Base-by-base conservation (phyloP, 75 land plant genomes). In the Selaginella tamariscina region DNA sequence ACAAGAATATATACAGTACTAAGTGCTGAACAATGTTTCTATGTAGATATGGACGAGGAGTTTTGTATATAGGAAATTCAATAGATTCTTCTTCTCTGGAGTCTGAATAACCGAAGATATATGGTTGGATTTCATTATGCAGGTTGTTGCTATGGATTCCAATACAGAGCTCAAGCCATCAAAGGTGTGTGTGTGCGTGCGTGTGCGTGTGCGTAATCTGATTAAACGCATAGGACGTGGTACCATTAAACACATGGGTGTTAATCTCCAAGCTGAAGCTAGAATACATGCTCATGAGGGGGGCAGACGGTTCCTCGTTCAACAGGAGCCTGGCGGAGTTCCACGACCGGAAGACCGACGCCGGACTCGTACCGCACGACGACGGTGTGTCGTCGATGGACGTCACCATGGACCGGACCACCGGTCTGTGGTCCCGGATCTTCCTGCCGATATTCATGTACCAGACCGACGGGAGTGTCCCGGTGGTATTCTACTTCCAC, bases 201-300 rank as follows among this genome's bases (percentile, higher is more conserved):
- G n/a, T n/a, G n/a, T n/a, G n/a, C n/a, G n/a, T n/a, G n/a, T n/a
- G n/a, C n/a, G n/a, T n/a, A n/a, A n/a, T n/a, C n/a, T n/a, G n/a
- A n/a, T n/a, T n/a, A n/a, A n/a, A n/a, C n/a, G n/a, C n/a, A n/a
- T n/a, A 88, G 91, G 83, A 65, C 54, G 91, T 82, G 75, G 91
- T 88, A 30, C 91, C 91, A 24, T 66, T 88, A 18, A 85, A 80
- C 33, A 88, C 88, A 2, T 88, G 82, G 82, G 76, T 88, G 8
- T 85, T 88, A 32, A 88, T 88, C 27, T 85, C 88, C 67, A 85
- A 88, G 54, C 85, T 88, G 78, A 88, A 88, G 74, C 67, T 88
- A 20, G 86, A 87, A 8, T 89, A 89, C 78, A 82, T 82, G 49
- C 71, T 89, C 64, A 83, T 82, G 30, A 80, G 95, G 27, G 86